Evolutionary conservation across 768 basidiomycete species (phyloP), one percentile per base, ranked within the genome.

Genomic region (Podaxis mareebaensis): DNA sequence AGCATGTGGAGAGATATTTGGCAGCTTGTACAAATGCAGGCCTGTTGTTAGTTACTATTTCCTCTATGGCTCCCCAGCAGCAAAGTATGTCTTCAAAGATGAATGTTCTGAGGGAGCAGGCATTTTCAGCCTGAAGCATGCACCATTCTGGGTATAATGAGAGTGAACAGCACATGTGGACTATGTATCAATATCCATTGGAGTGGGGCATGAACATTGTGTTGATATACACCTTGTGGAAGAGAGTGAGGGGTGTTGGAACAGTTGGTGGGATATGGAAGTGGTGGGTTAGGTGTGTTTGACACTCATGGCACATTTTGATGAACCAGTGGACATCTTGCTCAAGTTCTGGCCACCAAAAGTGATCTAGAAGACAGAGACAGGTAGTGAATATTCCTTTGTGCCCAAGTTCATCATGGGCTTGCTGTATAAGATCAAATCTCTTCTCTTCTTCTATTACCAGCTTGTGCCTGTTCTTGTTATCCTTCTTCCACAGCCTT

Each of bases 31-130:
- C 24, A 26, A 26, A 26, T 26, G 24, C 2, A 2, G 24, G 24
- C 24, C 24, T 0, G 2, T 26, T 26, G 24, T 26, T 2, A 26
- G 72, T 73, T 2, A 78, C 70, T 6, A 79, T 71, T 57, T 76
- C 72, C 3, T 44, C 33, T 1, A 77, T 26, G 1, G 70, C 69
- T 17, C 79, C 77, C 78, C 77, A 80, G 13, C 72, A 55, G 63
- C 74, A 80, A 10, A 79, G 57, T 7, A 75, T 69, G 1, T 73
- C 71, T 42, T 74, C 66, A 26, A 72, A 69, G 17, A 76, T 59
- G 64, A 73, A 75, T 15, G 63, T 8, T 0, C 59, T 72, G 0
- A 76, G 56, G 0, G 59, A 49, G 13, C 66, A 54, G 6, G 63
- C 67, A 5, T 65, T 73, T 24, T 77, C 69, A 0, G 59, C 58